Evolutionary conservation across 192 early-diverging fungal species (phyloP).

Genomic region (Phlyctochytrium arcticum): DNA sequence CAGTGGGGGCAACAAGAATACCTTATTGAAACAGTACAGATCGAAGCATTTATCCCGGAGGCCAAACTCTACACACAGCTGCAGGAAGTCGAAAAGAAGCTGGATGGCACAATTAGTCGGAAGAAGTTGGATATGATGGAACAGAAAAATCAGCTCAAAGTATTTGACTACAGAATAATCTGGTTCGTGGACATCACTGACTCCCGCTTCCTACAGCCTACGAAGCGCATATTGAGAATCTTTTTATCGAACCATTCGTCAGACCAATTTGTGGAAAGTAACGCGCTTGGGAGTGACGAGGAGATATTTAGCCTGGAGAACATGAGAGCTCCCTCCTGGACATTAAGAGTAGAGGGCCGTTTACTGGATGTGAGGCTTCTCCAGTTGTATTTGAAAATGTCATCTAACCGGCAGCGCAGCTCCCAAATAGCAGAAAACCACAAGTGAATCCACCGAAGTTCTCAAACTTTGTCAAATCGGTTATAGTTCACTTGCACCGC

Average conservation of each 20-base stretch:
- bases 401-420: conserved; percentile 18
- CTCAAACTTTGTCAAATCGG: conserved; percentile 76
- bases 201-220: conserved; percentile 30
- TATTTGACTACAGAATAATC: conserved; percentile 39
- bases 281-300: conserved; percentile 38
- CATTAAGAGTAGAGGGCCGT: conserved; percentile 83
- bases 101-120: conserved; percentile 86
- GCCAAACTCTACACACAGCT: conserved; percentile 83
- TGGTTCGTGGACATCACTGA: background rate
- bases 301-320: conserved; percentile 33
- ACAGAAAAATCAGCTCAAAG: conserved; percentile 82
- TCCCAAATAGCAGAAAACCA: conserved; percentile 46
- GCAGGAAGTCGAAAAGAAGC: conserved; percentile 77
- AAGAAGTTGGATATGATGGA: conserved; percentile 90
- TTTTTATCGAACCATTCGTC: conserved; percentile 85
- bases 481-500: conserved; percentile 82
- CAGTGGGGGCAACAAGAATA: background rate
- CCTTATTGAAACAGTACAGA: conserved; percentile 43
- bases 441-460: conserved; percentile 63
- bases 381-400: conserved; percentile 9
- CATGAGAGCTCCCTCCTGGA: conserved; percentile 74
- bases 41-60: conserved; percentile 90
- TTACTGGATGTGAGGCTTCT: conserved; percentile 78
- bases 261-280: conserved; percentile 63
- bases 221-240: conserved; percentile 79